A percentile compares a stretch with the other conserved stretches of the same genome.
These are phyloP conservation scores for Eutrema salsugineum DNA, from an alignment of 441 rosid genomes.

Conservation along the genomic window DNA sequence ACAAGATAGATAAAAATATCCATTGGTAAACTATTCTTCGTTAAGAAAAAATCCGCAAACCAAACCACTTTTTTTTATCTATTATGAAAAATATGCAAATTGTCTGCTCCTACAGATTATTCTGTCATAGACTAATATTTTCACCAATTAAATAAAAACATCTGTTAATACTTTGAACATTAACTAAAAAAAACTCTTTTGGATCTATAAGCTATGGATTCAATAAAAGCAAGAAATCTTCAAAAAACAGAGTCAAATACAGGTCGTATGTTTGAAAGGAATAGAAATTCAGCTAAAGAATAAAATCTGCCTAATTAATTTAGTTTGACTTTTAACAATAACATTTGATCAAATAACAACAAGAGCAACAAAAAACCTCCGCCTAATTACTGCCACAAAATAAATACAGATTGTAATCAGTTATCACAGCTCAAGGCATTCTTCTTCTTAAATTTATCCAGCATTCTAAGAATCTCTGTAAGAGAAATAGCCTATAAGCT, in stretches of 20 bases:
- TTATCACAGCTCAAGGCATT: not conserved
- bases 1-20: not conserved
- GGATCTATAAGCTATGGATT: not conserved
- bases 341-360: not conserved
- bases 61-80: not conserved
- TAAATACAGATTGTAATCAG: conserved; percentile 2
- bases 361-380: not conserved
- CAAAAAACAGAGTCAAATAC: not conserved
- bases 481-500: not conserved
- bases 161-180: not conserved
- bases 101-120: not conserved
- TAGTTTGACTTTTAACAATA: not conserved
- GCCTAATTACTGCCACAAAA: not conserved
- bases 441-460: not conserved
- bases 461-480: not conserved
- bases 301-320: not conserved
- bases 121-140: not conserved
- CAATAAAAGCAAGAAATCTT: conserved; percentile 6
- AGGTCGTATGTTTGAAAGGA: not conserved
- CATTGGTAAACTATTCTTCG: not conserved
- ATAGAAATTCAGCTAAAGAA: not conserved
- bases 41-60: not conserved
- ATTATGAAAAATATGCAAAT: not conserved
- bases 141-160: not conserved
- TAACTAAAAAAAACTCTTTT: not conserved